Conservation (phyloP, 345 rosid species). For the Pelargonium nanum region DNA sequence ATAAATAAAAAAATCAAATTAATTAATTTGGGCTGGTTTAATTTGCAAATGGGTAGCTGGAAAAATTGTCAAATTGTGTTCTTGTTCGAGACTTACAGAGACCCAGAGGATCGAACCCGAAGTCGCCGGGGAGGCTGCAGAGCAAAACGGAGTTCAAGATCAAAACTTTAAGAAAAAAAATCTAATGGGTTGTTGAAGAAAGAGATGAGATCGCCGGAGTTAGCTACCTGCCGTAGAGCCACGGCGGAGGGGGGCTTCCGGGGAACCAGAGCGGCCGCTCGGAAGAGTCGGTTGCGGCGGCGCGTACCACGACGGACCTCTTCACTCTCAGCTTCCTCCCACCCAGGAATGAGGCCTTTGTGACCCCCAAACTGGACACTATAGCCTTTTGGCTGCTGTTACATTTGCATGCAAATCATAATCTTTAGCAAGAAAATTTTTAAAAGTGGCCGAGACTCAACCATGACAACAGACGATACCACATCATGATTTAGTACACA, state of each 20-base stretch:
- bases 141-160: background rate
- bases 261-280: constrained; percentile 97
- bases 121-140: constrained; percentile 92
- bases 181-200: background rate
- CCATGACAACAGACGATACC: too few relatives aligned
- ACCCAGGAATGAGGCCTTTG: constrained; percentile 50
- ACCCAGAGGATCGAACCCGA: constrained; percentile 92
- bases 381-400: constrained; percentile 50
- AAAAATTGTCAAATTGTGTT: background rate
- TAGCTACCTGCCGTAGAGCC: constrained; percentile 83
- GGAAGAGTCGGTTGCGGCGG: constrained; percentile 33
- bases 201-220: background rate
- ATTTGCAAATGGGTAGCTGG: background rate
- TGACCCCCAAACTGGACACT: constrained; percentile 29
- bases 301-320: constrained; percentile 21
- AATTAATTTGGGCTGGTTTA: background rate
- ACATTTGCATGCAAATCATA: background rate
- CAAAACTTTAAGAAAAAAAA: background rate
- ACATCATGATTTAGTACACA: too few relatives aligned
- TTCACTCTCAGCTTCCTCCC: constrained; percentile 62
- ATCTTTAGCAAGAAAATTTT: background rate
- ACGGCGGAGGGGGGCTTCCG: constrained; percentile 89
- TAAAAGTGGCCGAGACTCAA: background rate
- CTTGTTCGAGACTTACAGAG: constrained; percentile 41
- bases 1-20: background rate